Evolutionary conservation across 768 basidiomycete species (phyloP).

Genomic region (Collybia sordida): DNA sequence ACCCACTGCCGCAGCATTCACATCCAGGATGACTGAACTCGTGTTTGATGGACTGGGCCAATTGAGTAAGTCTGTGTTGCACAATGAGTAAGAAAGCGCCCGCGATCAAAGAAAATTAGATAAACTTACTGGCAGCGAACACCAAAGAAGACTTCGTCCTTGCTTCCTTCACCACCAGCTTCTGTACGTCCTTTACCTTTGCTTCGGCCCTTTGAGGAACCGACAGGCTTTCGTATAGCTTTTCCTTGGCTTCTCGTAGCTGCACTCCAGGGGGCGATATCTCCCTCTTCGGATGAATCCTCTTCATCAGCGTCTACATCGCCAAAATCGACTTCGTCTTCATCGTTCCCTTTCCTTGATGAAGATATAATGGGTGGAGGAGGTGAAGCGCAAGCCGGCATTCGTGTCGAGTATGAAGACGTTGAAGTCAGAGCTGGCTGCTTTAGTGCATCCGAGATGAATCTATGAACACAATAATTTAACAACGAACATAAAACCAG

Average conservation of each 20-base stretch:
- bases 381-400: constrained; percentile 47
- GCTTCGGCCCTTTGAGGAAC: not conserved
- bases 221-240: too few relatives aligned
- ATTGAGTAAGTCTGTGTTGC: constrained; percentile 50
- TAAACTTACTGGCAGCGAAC: constrained; percentile 60
- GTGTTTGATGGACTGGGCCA: constrained; percentile 61
- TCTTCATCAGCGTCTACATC: not conserved
- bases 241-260: not conserved
- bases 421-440: constrained; percentile 61
- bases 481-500: not conserved
- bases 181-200: constrained; percentile 2
- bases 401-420: constrained; percentile 50
- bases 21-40: constrained; percentile 36
- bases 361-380: not conserved
- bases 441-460: constrained; percentile 66
- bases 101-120: not conserved
- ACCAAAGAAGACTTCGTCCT: constrained; percentile 41
- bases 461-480: constrained; percentile 38
- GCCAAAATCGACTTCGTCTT: not conserved
- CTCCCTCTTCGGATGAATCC: not conserved
- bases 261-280: not conserved
- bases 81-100: too few relatives aligned
- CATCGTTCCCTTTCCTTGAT: not conserved
- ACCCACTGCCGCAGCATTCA: constrained; percentile 35
- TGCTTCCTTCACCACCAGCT: not conserved